phyloP scores from a whole-genome alignment of 108 stramenopile genomes.

The Mayamaea pseudoterrestris region DNA sequence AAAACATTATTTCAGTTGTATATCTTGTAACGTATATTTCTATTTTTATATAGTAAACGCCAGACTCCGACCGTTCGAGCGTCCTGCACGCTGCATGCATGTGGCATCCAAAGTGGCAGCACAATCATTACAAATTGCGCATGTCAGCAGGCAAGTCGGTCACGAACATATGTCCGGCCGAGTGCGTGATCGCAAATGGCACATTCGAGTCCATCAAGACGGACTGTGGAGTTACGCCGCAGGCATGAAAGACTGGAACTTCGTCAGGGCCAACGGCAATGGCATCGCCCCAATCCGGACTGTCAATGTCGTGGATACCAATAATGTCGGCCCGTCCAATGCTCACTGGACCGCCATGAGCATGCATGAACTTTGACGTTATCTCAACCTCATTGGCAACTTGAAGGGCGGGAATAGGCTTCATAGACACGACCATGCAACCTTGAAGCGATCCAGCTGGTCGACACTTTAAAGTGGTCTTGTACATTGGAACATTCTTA shows the following conservation, averaged over 20 bases:
- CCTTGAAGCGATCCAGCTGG: slow-evolving; percentile 57
- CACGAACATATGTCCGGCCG: slow-evolving; percentile 90
- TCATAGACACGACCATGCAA: slow-evolving; percentile 82
- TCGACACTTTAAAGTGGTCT: slow-evolving; percentile 48
- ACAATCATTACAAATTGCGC: slow-evolving; percentile 11
- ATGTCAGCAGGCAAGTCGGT: slow-evolving; percentile 47
- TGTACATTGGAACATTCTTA: slow-evolving; percentile 87
- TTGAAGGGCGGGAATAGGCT: slow-evolving; percentile 57
- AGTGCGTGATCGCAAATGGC: slow-evolving; percentile 74
- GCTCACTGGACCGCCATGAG: slow-evolving; percentile 81
- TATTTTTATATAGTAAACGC: too few relatives aligned
- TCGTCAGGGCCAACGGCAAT: slow-evolving; percentile 52
- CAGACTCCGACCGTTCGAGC: too few relatives aligned
- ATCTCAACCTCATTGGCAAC: slow-evolving; percentile 60
- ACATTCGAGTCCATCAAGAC: slow-evolving; percentile 61
- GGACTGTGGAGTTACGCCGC: slow-evolving; percentile 84
- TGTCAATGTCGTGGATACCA: slow-evolving; percentile 51
- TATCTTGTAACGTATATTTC: too few relatives aligned
- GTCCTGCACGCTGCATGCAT: too few relatives aligned
- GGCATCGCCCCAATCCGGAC: slow-evolving; percentile 76
- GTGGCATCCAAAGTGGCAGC: too few relatives aligned
- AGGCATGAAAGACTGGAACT: slow-evolving; percentile 87
- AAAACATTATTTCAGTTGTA: not conserved
- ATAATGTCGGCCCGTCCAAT: slow-evolving; percentile 62
- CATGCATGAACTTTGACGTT: slow-evolving; percentile 61